Evolutionary conservation across 345 rosid species (phyloP).

Genomic region (Fremontodendron californicum): DNA sequence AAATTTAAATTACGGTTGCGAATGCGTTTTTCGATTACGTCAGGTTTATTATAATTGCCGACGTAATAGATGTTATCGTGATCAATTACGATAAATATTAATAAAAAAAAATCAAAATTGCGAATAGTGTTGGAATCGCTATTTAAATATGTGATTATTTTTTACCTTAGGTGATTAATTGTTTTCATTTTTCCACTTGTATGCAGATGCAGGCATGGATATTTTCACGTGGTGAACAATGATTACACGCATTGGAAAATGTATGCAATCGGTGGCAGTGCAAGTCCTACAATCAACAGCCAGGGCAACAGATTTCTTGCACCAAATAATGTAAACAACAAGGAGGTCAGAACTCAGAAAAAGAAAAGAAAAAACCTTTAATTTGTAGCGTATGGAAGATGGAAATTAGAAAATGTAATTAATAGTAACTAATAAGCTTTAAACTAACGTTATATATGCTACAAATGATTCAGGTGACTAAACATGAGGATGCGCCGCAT

Average conservation of each 20-base stretch:
- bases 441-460: not conserved
- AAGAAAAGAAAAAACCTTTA: not conserved
- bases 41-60: too few species aligned
- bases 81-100: too few species aligned
- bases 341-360: conserved; percentile 40
- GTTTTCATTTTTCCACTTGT: not conserved
- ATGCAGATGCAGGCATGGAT: conserved; percentile 58
- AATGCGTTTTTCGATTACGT: too few species aligned
- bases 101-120: too few species aligned
- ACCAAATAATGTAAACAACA: conserved; percentile 33
- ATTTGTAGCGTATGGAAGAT: not conserved
- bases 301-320: conserved; percentile 67
- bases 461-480: conserved; percentile 42
- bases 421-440: not conserved
- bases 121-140: too few species aligned
- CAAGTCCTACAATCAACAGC: conserved; percentile 58
- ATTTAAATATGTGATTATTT: too few species aligned
- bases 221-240: conserved; percentile 68
- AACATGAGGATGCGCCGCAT: conserved; percentile 44
- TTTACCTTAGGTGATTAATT: not conserved
- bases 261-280: conserved; percentile 75
- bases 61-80: too few species aligned
- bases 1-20: too few species aligned
- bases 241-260: conserved; percentile 62
- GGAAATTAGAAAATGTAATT: not conserved